These are phyloP conservation scores for Chaetomium sp. DNA, from an alignment of 2,329 filamentous ascomycete species.

Conservation along the genomic window DNA sequence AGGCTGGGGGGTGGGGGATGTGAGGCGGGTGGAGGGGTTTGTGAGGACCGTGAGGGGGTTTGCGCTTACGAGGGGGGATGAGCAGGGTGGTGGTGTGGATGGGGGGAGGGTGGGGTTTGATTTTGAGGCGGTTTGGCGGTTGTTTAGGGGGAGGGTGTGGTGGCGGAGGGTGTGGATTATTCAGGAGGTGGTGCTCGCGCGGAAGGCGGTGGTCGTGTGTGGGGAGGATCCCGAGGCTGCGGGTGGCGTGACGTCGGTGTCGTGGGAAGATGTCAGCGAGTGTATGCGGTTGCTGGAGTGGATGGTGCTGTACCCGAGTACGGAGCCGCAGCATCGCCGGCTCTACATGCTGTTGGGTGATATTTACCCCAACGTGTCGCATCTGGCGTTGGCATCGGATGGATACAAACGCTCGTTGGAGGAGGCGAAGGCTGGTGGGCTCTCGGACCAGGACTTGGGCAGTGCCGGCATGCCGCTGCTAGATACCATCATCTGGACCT, in stretches of 20 bases:
- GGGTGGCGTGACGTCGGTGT: neutral
- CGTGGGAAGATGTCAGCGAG: constrained; percentile 11
- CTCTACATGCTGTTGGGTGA: constrained; percentile 11
- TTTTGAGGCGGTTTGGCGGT: constrained; percentile 16
- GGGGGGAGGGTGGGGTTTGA: constrained; percentile 8
- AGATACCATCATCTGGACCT: constrained; percentile 14
- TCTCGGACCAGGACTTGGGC: neutral
- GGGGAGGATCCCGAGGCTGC: neutral
- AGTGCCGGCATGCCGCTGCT: constrained; percentile 1
- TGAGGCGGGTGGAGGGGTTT: constrained; percentile 14
- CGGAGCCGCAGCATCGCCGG: constrained; percentile 8
- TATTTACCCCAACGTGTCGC: constrained; percentile 10
- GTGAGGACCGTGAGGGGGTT: constrained; percentile 3
- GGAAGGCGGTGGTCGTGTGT: constrained; percentile 9
- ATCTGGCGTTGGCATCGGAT: constrained; percentile 6
- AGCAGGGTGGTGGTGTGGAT: neutral
- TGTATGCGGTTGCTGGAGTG: constrained; percentile 16
- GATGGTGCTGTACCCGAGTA: constrained; percentile 20
- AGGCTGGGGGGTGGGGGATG: neutral
- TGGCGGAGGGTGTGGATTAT: constrained; percentile 24
- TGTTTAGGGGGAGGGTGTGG: constrained; percentile 15
- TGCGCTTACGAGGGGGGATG: neutral
- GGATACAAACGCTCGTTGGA: constrained; percentile 3
- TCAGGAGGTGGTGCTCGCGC: constrained; percentile 24
- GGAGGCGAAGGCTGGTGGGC: neutral